A percentile compares a stretch with the other conserved stretches of the same genome.
Evolutionary conservation across 2,329 filamentous ascomycete genomes (phyloP).

Genomic region (Polytolypa hystricis): DNA sequence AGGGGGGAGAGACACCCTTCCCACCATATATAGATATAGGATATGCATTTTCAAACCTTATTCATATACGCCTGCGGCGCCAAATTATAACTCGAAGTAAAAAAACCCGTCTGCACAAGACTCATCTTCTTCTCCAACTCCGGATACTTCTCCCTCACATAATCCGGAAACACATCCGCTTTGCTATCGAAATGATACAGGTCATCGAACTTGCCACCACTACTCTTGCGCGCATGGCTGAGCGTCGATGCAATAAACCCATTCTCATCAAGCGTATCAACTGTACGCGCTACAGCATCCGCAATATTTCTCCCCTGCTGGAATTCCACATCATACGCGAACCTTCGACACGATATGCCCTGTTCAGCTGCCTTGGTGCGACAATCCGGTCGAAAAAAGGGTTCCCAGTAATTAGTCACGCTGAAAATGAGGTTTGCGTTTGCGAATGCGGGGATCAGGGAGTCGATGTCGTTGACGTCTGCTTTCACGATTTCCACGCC

Average conservation of each 20-base stretch:
- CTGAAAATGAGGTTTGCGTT: slow-evolving; percentile 37
- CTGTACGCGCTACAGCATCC: slow-evolving; percentile 28
- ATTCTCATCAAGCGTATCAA: slow-evolving; percentile 28
- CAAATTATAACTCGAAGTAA: slow-evolving; percentile 39
- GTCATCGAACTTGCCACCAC: slow-evolving; percentile 24
- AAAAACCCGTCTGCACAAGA: slow-evolving; percentile 41
- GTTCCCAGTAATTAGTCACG: slow-evolving; percentile 34
- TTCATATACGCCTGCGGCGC: slow-evolving; percentile 37
- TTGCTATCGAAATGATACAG: slow-evolving; percentile 37
- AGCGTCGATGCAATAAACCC: slow-evolving; percentile 38
- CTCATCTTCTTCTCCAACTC: slow-evolving; percentile 38
- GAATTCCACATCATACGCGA: slow-evolving; percentile 29
- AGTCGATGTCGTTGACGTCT: slow-evolving; percentile 18
- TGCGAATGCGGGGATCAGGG: slow-evolving; percentile 21
- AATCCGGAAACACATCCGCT: slow-evolving; percentile 29
- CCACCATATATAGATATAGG: too few species aligned
- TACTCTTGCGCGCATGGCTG: slow-evolving; percentile 24
- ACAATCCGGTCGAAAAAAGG: slow-evolving; percentile 17
- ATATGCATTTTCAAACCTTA: slow-evolving; percentile 36
- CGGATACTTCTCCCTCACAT: slow-evolving; percentile 30
- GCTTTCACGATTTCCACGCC: slow-evolving; percentile 22
- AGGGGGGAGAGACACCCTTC: too few species aligned
- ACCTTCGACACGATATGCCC: not conserved
- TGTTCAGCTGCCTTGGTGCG: slow-evolving; percentile 23
- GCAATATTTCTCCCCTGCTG: slow-evolving; percentile 34